Conservation (phyloP, 148 eudicot species). For the Diospyros kaki region DNA sequence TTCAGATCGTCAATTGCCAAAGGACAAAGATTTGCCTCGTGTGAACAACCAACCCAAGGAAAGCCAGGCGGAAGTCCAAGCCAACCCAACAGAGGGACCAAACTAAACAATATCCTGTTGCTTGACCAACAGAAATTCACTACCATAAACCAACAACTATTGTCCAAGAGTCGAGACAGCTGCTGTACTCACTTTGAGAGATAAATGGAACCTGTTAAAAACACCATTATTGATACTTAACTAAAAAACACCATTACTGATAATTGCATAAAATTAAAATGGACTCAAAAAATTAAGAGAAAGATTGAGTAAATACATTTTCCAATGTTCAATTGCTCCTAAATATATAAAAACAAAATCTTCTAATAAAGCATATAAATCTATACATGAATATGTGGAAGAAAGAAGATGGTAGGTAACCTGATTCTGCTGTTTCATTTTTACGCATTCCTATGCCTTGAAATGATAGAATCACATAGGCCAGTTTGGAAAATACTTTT, state of each 20-base stretch:
- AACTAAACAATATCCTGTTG: background rate
- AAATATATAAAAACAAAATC: too few relatives aligned
- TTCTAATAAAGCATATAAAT: background rate
- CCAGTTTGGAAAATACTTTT: background rate
- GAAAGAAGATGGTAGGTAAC: slow-evolving; percentile 1
- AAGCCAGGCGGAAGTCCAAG: slow-evolving; percentile 1
- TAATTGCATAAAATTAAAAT: background rate
- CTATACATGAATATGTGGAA: background rate
- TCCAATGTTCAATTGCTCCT: background rate
- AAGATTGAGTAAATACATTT: slow-evolving; percentile 1
- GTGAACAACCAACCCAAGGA: slow-evolving; percentile 5
- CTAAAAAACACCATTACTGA: slow-evolving; percentile 11
- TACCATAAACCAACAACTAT: slow-evolving; percentile 5
- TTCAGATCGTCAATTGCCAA: slow-evolving; percentile 17
- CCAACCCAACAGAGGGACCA: slow-evolving; percentile 2
- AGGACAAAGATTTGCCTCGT: slow-evolving; percentile 26
- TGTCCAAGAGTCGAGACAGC: slow-evolving; percentile 27
- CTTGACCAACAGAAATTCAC: background rate
- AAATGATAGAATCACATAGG: background rate
- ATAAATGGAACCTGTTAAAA: slow-evolving; percentile 43
- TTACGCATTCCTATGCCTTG: background rate
- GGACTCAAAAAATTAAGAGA: background rate
- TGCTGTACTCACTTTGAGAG: slow-evolving; percentile 26
- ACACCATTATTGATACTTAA: slow-evolving; percentile 7
- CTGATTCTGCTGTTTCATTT: background rate